These are phyloP conservation scores for Lasiodiplodia hormozganensis DNA, from an alignment of 2,329 filamentous ascomycete genomes.

Conservation along the genomic window DNA sequence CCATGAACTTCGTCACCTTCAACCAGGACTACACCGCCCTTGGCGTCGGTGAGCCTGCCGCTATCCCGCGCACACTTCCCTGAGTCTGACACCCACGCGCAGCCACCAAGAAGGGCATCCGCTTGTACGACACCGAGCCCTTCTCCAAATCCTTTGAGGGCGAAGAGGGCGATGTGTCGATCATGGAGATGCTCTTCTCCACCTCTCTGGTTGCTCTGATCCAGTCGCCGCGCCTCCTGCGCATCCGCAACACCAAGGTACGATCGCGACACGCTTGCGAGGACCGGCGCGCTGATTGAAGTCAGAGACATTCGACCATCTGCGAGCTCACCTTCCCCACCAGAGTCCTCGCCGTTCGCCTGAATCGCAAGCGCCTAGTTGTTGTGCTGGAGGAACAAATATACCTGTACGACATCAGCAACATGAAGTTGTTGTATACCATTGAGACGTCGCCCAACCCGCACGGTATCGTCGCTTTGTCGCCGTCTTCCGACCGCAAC, in stretches of 20 bases:
- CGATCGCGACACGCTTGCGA: slow-evolving; percentile 32
- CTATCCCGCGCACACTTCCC: slow-evolving; percentile 6
- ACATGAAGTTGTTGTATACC: slow-evolving; percentile 93
- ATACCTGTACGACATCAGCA: slow-evolving; percentile 98
- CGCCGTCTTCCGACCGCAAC: slow-evolving; percentile 93
- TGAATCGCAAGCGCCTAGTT: slow-evolving; percentile 92
- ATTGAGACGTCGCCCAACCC: slow-evolving; percentile 95
- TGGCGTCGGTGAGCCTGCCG: slow-evolving; percentile 76
- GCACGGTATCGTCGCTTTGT: slow-evolving; percentile 85
- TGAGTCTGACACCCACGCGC: slow-evolving; percentile 30
- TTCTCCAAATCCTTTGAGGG: slow-evolving; percentile 95
- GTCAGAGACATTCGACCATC: slow-evolving; percentile 78
- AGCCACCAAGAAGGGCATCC: slow-evolving; percentile 94
- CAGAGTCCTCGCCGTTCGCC: slow-evolving; percentile 89
- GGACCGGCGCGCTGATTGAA: slow-evolving; percentile 24
- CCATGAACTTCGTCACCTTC: slow-evolving; percentile 97
- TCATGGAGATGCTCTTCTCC: slow-evolving; percentile 98
- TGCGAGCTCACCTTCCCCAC: slow-evolving; percentile 98
- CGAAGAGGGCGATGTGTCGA: slow-evolving; percentile 91
- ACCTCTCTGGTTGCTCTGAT: slow-evolving; percentile 95
- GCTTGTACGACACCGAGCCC: slow-evolving; percentile 95
- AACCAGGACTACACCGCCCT: slow-evolving; percentile 99
- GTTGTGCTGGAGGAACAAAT: slow-evolving; percentile 96
- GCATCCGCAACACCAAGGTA: slow-evolving; percentile 98
- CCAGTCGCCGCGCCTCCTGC: slow-evolving; percentile 86